A percentile compares a stretch with the other conserved stretches of the same genome.
Conservation (phyloP, 2,329 filamentous ascomycete genomes). For the Colletotrichum sidae region DNA sequence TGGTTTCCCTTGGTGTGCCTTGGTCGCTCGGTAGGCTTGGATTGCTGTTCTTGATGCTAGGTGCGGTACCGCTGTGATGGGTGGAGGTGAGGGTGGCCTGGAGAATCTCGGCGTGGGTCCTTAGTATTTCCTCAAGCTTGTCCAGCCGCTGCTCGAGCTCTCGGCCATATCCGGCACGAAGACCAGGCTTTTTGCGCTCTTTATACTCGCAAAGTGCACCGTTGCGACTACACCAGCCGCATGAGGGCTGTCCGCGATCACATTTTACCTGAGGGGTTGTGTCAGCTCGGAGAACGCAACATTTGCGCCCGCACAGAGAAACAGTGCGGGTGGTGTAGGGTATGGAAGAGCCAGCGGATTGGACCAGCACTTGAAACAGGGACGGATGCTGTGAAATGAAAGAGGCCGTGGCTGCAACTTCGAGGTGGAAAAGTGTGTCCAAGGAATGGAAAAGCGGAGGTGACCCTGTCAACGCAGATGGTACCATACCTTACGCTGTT, state of each 20-base stretch:
- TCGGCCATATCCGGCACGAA: conserved; percentile 76
- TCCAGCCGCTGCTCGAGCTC: conserved; percentile 80
- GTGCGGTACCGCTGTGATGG: conserved; percentile 49
- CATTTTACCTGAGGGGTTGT: conserved; percentile 70
- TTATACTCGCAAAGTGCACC: conserved; percentile 74
- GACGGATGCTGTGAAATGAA: neutral
- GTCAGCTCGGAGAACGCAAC: conserved; percentile 24
- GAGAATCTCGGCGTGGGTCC: conserved; percentile 74
- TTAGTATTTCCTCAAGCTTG: conserved; percentile 74
- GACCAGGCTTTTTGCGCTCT: conserved; percentile 74
- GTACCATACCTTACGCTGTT: conserved; percentile 78
- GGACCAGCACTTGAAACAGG: neutral
- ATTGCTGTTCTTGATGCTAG: conserved; percentile 62
- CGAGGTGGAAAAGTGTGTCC: neutral
- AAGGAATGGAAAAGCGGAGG: neutral
- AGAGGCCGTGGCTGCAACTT: too few relatives aligned
- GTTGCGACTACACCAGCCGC: conserved; percentile 76
- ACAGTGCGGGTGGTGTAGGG: neutral
- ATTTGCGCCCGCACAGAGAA: neutral
- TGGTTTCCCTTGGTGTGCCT: conserved; percentile 63
- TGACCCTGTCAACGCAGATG: neutral
- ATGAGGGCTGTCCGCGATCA: conserved; percentile 79
- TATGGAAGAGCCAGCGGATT: neutral
- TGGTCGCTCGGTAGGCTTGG: conserved; percentile 66
- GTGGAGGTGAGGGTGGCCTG: conserved; percentile 63